Base-by-base conservation (phyloP, 2,329 filamentous ascomycete species). In the Cladophialophora carrionii region DNA sequence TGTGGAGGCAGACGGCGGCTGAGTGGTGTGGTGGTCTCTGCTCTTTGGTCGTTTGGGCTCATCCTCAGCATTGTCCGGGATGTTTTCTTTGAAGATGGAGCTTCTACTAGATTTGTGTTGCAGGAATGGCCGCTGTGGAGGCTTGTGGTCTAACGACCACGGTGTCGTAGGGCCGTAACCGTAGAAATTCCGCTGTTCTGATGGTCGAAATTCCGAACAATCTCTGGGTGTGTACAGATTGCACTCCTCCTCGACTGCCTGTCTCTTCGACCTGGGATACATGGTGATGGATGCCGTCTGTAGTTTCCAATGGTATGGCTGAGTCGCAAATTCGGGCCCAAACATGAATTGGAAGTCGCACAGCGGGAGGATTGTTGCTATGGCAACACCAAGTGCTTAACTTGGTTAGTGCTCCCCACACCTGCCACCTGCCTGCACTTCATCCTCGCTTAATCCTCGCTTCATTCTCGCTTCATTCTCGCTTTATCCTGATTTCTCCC, bases 301-400 rank as follows among this genome's bases (percentile, higher is more conserved):
- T 68, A 48, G 76, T 74, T 58, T 76, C 71, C 55, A 76, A 71
- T n/a, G 74, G 72, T 43, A 71, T n/a, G 74, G 72, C 46, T 76
- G 75, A 4, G 79, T 78, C 63, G 83, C 78, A 74, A 94, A 95
- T 72, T 95, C 26, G 89, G 14, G 90, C 86, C 82, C 91, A 96
- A 29, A 29, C 26, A 29, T 29, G 26, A 29, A 6, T 29, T 29
- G 26, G 26, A 29, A 29, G 26, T 29, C 6, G 26, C 26, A 29
- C 6, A 29, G 26, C 26, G 26, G 26, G 26, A 29, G 26, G 26
- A 29, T 29, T 29, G 26, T 29, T 29, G 26, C 26, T 29, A 29
- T 3, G 26, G 26, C 26, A 29, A 29, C 26, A 6, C 26, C 26
- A 6, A 29, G 26, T 29, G 26, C 26, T 29, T 29, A 29, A 29